These are phyloP conservation scores for Puya raimondii DNA, from an alignment of 176 grass and related monocot species.

Conservation along the genomic window DNA sequence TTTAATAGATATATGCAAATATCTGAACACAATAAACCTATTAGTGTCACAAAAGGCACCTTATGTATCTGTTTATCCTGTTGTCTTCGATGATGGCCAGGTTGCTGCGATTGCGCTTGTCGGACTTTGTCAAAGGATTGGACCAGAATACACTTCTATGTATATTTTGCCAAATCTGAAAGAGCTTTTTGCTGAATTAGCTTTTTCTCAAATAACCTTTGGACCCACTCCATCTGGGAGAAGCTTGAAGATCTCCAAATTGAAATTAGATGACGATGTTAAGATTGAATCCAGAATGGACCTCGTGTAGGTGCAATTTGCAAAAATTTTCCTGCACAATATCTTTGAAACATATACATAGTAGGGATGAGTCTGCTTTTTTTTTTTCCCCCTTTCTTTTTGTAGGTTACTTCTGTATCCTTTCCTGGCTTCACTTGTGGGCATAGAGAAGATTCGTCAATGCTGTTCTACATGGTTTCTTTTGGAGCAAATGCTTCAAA, in stretches of 20 bases:
- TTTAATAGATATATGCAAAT: too few species aligned
- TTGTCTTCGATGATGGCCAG: constrained; percentile 34
- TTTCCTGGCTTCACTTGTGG: constrained; percentile 74
- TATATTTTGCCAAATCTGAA: constrained; percentile 71
- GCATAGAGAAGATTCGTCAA: constrained; percentile 76
- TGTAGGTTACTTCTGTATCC: constrained; percentile 74
- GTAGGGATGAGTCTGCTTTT: too few species aligned
- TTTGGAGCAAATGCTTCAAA: constrained; percentile 83
- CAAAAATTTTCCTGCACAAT: not conserved
- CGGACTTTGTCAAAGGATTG: constrained; percentile 71
- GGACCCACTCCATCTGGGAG: constrained; percentile 28
- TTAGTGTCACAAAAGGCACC: too few species aligned
- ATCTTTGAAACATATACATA: too few species aligned
- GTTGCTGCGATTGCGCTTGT: constrained; percentile 52
- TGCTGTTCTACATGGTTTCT: constrained; percentile 90
- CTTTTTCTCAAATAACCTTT: constrained; percentile 48
- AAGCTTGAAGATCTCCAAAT: constrained; percentile 36
- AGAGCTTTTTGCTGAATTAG: constrained; percentile 75
- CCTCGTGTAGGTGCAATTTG: constrained; percentile 54
- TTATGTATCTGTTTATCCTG: not conserved
- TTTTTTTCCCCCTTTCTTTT: constrained; percentile 18
- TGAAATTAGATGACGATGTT: constrained; percentile 31
- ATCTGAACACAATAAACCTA: too few species aligned
- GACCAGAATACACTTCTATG: constrained; percentile 45
- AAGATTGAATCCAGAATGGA: constrained; percentile 69